These are phyloP conservation scores for Globisporangium heterothallicum DNA, from an alignment of 352 stramenopile species.

Conservation along the genomic window DNA sequence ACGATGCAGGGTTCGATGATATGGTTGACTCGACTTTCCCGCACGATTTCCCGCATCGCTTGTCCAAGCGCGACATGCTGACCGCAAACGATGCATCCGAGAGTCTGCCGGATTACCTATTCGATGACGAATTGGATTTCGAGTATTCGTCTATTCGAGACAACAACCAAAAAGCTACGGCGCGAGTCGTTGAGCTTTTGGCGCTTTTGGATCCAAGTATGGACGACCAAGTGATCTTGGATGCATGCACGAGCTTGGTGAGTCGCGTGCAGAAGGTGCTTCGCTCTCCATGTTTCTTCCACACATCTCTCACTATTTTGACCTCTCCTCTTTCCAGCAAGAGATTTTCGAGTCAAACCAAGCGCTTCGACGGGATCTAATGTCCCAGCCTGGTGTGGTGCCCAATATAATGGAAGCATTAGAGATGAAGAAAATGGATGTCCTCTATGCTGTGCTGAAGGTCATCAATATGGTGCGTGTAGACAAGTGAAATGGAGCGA, in stretches of 20 bases:
- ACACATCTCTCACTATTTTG: neutral
- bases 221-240: constrained; percentile 82
- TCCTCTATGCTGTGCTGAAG: constrained; percentile 77
- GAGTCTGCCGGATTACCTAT: constrained; percentile 52
- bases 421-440: constrained; percentile 88
- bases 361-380: constrained; percentile 68
- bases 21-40: constrained; percentile 4
- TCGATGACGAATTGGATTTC: constrained; percentile 82
- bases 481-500: neutral
- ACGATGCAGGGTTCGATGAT: constrained; percentile 15
- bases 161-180: constrained; percentile 70
- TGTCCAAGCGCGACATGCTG: constrained; percentile 11
- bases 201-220: constrained; percentile 78
- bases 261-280: neutral
- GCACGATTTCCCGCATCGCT: neutral
- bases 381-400: constrained; percentile 89
- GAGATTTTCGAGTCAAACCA: constrained; percentile 79
- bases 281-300: neutral
- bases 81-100: constrained; percentile 16
- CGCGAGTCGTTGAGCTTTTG: constrained; percentile 69
- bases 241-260: constrained; percentile 71
- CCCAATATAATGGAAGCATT: constrained; percentile 92
- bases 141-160: constrained; percentile 71
- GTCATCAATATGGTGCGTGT: constrained; percentile 79
- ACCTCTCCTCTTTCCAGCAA: constrained; percentile 26